phyloP scores from a whole-genome alignment of 139 green algal species.

The Coelastrella sp. region DNA sequence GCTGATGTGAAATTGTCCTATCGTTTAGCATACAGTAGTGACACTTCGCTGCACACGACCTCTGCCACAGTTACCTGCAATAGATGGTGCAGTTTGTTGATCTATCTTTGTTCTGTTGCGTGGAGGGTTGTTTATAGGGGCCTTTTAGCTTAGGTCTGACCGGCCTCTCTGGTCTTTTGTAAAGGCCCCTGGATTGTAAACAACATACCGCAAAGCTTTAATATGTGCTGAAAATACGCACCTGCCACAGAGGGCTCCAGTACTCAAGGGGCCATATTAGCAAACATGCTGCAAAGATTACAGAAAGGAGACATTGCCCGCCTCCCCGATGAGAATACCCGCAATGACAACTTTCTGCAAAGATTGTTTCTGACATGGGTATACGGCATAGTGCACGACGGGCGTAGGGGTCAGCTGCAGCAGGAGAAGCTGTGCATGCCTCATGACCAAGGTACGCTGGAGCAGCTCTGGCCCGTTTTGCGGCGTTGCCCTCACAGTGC shows the following conservation, averaged over 20 bases:
- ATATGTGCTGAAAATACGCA: no score
- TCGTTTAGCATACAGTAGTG: no score
- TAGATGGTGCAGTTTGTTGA: no score
- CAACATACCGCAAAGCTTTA: no score
- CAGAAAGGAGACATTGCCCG: slow-evolving; percentile 36
- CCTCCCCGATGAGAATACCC: slow-evolving; percentile 26
- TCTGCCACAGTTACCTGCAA: no score
- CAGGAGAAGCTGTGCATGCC: slow-evolving; percentile 67
- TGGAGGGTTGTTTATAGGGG: no score
- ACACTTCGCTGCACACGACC: no score
- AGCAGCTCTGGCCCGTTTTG: neutral
- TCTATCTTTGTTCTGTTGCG: no score
- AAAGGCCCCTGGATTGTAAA: no score
- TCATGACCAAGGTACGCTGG: slow-evolving; percentile 41
- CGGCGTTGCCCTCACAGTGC: neutral
- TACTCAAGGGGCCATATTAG: neutral
- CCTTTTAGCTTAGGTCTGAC: no score
- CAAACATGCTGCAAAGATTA: slow-evolving; percentile 12
- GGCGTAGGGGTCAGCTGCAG: slow-evolving; percentile 49
- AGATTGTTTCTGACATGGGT: slow-evolving; percentile 50
- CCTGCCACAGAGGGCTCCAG: neutral
- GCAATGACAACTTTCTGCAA: slow-evolving; percentile 46
- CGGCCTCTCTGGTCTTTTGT: no score
- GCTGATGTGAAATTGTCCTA: no score
- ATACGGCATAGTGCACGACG: slow-evolving; percentile 48